Evolutionary conservation across 2,329 filamentous ascomycete species (phyloP), one percentile per base, ranked within the genome.

Genomic region (Colletotrichum sp.): DNA sequence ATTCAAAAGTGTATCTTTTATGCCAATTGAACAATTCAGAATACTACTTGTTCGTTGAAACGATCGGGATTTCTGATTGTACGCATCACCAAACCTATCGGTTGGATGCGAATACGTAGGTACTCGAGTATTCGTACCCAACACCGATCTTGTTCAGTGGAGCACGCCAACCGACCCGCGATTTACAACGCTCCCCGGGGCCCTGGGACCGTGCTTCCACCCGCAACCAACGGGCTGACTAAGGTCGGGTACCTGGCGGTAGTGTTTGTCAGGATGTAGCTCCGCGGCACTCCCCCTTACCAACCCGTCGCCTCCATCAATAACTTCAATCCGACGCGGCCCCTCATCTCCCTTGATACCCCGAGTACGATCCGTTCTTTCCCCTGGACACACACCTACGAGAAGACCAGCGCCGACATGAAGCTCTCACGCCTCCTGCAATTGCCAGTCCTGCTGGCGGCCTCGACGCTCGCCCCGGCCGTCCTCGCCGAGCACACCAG

Each of bases 401-500:
- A 34, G 7, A n/a, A 7, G 0, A 18, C 4, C 34, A 0, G n/a
- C 48, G 43, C 70, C 78, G 79, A 76, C 67, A 93, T 93, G 91
- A 91, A 90, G 84, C 82, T 90, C 57, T 85, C 85, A 21, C 83
- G 78, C 71, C 79, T 89, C 76, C 82, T 87, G 64, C 84, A 84
- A 69, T 83, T 90, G 64, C 86, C 88, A 52, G 86, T 87, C 79
- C 84, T 91, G 71, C 81, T 90, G 81, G 87, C 85, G 61, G 84
- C 88, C 55, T 80, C 87, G 74, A 80, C 91, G 72, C 82, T 92
- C 63, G 83, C 86, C 71, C 71, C 82, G 18, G 79, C 84, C 26
- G 86, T 88, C 75, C 86, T 89, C 32, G 91, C 92, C 79, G 94
- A 96, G 81, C 97, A 99, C 87, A 99, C 97, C 18, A 98, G 95